These are phyloP conservation scores for Phylloporus scabripes DNA, from an alignment of 768 basidiomycete genomes.

Conservation along the genomic window DNA sequence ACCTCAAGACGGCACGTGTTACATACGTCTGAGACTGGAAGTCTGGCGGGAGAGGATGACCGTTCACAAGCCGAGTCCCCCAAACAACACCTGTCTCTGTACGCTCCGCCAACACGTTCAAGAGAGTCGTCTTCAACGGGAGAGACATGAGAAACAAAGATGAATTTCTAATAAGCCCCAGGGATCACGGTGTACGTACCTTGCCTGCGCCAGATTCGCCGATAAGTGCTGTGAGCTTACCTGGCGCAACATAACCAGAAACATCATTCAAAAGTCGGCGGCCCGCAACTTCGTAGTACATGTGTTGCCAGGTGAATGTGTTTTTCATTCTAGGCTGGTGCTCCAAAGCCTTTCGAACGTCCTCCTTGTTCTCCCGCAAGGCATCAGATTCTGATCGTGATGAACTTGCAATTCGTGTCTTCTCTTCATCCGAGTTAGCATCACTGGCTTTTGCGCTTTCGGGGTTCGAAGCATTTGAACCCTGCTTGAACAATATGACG, in stretches of 20 bases:
- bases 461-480: slow-evolving; percentile 31
- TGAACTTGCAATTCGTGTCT: slow-evolving; percentile 13
- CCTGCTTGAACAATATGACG: slow-evolving; percentile 64
- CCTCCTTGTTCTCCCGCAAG: slow-evolving; percentile 11
- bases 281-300: slow-evolving; percentile 62
- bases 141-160: not conserved
- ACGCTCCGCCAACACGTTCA: slow-evolving; percentile 43
- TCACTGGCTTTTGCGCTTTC: not conserved
- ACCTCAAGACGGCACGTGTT: no score
- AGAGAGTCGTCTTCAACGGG: slow-evolving; percentile 40
- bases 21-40: slow-evolving; percentile 52
- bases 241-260: slow-evolving; percentile 76
- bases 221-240: slow-evolving; percentile 76
- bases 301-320: slow-evolving; percentile 75
- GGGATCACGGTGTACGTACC: slow-evolving; percentile 13
- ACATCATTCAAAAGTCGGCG: slow-evolving; percentile 62
- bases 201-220: slow-evolving; percentile 53
- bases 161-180: not conserved
- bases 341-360: slow-evolving; percentile 30
- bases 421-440: slow-evolving; percentile 20
- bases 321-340: slow-evolving; percentile 37
- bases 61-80: slow-evolving; percentile 43
- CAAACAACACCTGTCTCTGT: slow-evolving; percentile 33
- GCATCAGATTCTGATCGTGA: slow-evolving; percentile 6
- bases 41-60: slow-evolving; percentile 39